Base-by-base conservation (phyloP, 1,139 yeast genomes). In the Yamadazyma aaseri region DNA sequence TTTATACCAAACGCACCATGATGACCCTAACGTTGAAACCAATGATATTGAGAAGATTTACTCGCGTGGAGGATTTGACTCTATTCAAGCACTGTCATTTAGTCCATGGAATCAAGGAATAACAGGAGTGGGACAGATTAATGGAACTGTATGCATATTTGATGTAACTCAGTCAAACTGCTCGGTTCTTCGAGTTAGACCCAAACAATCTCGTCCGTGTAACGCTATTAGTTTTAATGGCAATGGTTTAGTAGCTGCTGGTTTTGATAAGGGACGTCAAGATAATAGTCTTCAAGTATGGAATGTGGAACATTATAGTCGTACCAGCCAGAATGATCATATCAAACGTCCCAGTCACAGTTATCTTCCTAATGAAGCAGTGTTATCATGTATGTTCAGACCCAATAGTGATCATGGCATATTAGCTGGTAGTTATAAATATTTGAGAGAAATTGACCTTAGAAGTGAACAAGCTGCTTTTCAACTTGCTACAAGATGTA, bases 201-300 rank as follows among this genome's bases (percentile, higher is more conserved):
- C 90, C 0, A 76, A 79, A 39, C 90, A 82, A 40, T 69, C 76
- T 26, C 67, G 96, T 34, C 81, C 92, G 1, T 84, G 95, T 48
- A 87, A 86, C 50, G 60, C 90, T 1, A 55, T 89, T 2, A 73
- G 90, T 2, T 84, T 89, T 58, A 85, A 78, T 53, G 64, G 71
- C 17, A 65, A 69, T 26, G 85, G 83, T 1, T 56, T 84, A 27
- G 62, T 89, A 5, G 96, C 89, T 0, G 78, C 82, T 17, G 96
- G 95, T 0, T 72, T 82, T 41, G 97, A 89, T 44, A 79, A 86
- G 47, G 82, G 85, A 6, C 69, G 92, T 35, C 86, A 80, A 46
- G 96, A 86, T 50, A 76, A 78, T 39, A 81, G 94, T 17, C 61
- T 90, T 32, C 85, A 84, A 47, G 69, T 90, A 9, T 89, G 95